A percentile compares a stretch with the other conserved stretches of the same genome.
phyloP scores from a whole-genome alignment of 2,329 filamentous ascomycete species.

The Hortaea sp. region DNA sequence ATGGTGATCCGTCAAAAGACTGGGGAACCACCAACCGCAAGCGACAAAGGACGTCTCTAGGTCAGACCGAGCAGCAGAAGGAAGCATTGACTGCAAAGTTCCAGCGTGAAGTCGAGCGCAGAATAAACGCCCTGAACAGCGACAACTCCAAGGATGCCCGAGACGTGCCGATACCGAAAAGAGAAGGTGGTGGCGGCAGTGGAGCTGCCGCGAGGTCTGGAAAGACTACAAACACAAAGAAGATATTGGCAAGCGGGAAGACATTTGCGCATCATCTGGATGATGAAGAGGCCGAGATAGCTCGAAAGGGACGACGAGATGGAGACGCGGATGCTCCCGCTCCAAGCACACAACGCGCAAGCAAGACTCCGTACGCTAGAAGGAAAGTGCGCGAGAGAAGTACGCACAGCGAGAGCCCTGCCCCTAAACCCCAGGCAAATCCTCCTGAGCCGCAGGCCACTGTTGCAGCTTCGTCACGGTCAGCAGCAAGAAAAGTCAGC shows the following conservation, averaged over 20 bases:
- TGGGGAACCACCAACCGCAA: constrained; percentile 46
- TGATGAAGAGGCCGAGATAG: constrained; percentile 58
- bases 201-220: constrained; percentile 35
- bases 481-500: constrained; percentile 26
- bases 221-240: constrained; percentile 60
- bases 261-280: constrained; percentile 75
- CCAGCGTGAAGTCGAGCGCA: constrained; percentile 69
- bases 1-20: constrained; percentile 43
- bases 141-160: constrained; percentile 51
- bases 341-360: constrained; percentile 17
- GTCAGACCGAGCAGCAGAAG: constrained; percentile 24
- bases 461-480: constrained; percentile 9
- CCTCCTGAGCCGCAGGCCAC: constrained; percentile 6
- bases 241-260: constrained; percentile 70
- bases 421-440: constrained; percentile 7
- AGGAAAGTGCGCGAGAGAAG: constrained; percentile 20
- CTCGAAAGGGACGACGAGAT: constrained; percentile 24
- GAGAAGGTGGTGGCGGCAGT: constrained; percentile 26
- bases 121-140: constrained; percentile 70
- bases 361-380: constrained; percentile 26
- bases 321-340: constrained; percentile 15
- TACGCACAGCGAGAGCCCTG: constrained; percentile 18
- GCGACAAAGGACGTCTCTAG: constrained; percentile 50
- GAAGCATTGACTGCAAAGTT: constrained; percentile 71
- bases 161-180: not conserved